These are phyloP conservation scores for Spergularia bocconei DNA, from an alignment of 148 eudicot genomes.

Conservation along the genomic window DNA sequence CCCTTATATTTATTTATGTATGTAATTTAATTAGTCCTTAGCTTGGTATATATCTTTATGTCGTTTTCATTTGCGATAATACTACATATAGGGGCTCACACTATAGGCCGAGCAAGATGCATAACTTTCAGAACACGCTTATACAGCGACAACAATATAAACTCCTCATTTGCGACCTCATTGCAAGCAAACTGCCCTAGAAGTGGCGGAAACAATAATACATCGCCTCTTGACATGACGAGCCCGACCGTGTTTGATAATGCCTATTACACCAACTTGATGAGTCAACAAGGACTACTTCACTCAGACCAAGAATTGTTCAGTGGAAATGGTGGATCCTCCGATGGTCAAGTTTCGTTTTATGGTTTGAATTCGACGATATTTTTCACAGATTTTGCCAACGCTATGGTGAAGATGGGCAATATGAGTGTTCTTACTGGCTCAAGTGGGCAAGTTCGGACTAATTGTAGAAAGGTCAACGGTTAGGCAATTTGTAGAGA, in stretches of 20 bases:
- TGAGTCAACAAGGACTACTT: conserved; percentile 42
- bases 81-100: conserved; percentile 47
- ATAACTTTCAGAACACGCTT: conserved; percentile 34
- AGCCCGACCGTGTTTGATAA: conserved; percentile 53
- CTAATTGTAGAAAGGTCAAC: conserved; percentile 55
- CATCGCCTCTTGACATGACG: conserved; percentile 48
- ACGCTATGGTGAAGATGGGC: conserved; percentile 66
- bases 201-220: conserved; percentile 41
- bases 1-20: too few species aligned
- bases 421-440: conserved; percentile 60
- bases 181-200: conserved; percentile 41
- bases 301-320: conserved; percentile 69
- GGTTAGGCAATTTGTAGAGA: background rate
- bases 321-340: conserved; percentile 39
- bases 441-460: conserved; percentile 53
- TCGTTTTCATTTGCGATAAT: too few species aligned
- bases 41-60: too few species aligned
- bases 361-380: conserved; percentile 41
- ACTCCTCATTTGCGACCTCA: conserved; percentile 43
- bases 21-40: too few species aligned
- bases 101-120: conserved; percentile 64
- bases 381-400: conserved; percentile 51
- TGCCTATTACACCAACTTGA: conserved; percentile 42
- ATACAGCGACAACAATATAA: conserved; percentile 59
- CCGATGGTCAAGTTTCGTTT: conserved; percentile 43